Conservation (phyloP, 1,284 basidiomycete species). For the Retiboletus fuscus region DNA sequence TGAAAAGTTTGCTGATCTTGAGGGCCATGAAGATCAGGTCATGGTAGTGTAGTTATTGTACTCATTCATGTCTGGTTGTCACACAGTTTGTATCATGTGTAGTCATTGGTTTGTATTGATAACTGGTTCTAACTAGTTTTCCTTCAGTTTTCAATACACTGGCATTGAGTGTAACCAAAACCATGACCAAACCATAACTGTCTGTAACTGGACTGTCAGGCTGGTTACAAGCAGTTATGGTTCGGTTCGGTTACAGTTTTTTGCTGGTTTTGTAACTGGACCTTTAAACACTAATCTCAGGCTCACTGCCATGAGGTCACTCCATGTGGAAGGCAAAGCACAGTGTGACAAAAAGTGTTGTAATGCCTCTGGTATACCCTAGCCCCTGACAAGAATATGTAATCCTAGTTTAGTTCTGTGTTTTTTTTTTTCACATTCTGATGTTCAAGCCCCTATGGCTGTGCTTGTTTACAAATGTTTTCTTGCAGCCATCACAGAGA, state of each 20-base stretch:
- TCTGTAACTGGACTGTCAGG: background rate
- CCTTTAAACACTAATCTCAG: no score
- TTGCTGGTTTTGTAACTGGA: background rate
- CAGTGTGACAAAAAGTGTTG: no score
- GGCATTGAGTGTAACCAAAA: background rate
- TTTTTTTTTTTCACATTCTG: no score
- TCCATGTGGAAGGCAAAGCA: no score
- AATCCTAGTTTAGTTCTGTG: no score
- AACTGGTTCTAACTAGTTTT: constrained; percentile 1
- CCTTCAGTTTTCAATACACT: background rate
- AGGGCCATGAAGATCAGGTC: background rate
- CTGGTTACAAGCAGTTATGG: background rate
- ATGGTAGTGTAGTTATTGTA: background rate
- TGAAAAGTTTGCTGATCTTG: background rate
- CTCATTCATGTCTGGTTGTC: background rate
- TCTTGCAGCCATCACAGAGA: no score
- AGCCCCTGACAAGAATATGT: no score
- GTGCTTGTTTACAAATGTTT: no score
- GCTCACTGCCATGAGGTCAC: no score
- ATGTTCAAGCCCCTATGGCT: no score
- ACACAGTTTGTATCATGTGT: background rate
- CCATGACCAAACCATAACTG: background rate
- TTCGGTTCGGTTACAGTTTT: background rate
- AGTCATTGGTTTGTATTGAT: background rate
- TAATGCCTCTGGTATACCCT: no score